phyloP scores from a whole-genome alignment of 2,329 filamentous ascomycete species.

The Trichophyton equinum region DNA sequence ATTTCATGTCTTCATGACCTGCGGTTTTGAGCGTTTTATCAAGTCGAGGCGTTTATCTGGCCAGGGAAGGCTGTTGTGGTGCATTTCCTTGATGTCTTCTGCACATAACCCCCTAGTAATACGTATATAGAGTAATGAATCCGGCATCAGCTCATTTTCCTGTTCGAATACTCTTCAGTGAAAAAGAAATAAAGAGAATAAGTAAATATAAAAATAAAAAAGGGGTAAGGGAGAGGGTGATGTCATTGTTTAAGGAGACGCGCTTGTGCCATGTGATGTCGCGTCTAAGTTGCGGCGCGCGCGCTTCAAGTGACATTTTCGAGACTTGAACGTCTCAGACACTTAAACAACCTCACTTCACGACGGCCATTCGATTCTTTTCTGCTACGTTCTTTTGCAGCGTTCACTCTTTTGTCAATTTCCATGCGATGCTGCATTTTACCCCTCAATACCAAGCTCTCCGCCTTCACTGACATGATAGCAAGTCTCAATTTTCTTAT shows the following conservation, averaged over 20 bases:
- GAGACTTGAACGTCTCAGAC: background rate
- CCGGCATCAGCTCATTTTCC: background rate
- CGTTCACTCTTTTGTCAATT: background rate
- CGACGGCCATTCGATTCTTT: background rate
- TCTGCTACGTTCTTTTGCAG: background rate
- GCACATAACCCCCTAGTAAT: background rate
- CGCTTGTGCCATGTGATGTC: background rate
- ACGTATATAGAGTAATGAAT: conserved; percentile 1
- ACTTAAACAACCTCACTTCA: background rate
- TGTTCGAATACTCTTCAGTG: too few relatives aligned
- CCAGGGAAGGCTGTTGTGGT: background rate
- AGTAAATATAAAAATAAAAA: too few relatives aligned
- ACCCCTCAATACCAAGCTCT: background rate
- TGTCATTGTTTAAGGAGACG: background rate
- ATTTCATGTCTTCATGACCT: background rate
- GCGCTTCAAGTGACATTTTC: background rate
- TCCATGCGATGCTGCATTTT: background rate
- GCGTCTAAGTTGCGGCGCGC: background rate
- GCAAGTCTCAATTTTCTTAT: background rate
- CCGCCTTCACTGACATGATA: background rate
- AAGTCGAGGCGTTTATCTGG: background rate
- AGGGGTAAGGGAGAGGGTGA: background rate
- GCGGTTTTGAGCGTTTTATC: background rate
- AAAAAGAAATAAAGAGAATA: too few relatives aligned
- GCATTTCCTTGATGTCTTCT: background rate